phyloP scores from a whole-genome alignment of 768 basidiomycete genomes.

The Phaffia australis region DNA sequence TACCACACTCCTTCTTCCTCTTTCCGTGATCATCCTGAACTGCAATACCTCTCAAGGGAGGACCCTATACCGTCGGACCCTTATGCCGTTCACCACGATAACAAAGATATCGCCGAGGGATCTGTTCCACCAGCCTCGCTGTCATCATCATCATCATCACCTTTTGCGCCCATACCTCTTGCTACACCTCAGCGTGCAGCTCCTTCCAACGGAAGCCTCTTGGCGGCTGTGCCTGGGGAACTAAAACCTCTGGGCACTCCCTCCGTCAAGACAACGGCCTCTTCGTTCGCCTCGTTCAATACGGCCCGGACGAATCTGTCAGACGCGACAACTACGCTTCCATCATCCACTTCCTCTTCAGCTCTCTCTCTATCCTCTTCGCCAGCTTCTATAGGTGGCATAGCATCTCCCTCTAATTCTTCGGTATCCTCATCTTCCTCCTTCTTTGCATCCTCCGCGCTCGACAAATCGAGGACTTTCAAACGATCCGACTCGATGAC shows the following conservation, averaged over 20 bases:
- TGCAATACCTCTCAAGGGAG: conserved; percentile 46
- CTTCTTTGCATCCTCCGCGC: background rate
- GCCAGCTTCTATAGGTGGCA: conserved; percentile 24
- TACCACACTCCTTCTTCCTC: conserved; percentile 74
- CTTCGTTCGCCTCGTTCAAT: conserved; percentile 33
- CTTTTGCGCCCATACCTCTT: background rate
- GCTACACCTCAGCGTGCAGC: background rate
- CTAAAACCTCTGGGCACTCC: conserved; percentile 28
- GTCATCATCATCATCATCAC: conserved; percentile 16
- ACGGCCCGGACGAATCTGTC: conserved; percentile 27
- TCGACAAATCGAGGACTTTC: too few species aligned
- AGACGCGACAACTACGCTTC: conserved; percentile 42
- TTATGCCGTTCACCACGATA: background rate
- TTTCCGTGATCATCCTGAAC: conserved; percentile 45
- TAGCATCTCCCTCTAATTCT: conserved; percentile 19
- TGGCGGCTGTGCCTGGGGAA: too few species aligned
- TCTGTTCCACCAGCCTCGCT: background rate
- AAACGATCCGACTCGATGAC: too few species aligned
- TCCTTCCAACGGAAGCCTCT: conserved; percentile 1
- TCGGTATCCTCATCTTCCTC: background rate
- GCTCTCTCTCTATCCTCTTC: conserved; percentile 44
- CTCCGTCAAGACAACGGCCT: conserved; percentile 32
- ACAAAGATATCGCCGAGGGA: conserved; percentile 8
- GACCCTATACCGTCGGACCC: conserved; percentile 42
- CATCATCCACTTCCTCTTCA: conserved; percentile 52